Conservation (phyloP, 169 alveolate species). For the Plasmodium knowlesi region DNA sequence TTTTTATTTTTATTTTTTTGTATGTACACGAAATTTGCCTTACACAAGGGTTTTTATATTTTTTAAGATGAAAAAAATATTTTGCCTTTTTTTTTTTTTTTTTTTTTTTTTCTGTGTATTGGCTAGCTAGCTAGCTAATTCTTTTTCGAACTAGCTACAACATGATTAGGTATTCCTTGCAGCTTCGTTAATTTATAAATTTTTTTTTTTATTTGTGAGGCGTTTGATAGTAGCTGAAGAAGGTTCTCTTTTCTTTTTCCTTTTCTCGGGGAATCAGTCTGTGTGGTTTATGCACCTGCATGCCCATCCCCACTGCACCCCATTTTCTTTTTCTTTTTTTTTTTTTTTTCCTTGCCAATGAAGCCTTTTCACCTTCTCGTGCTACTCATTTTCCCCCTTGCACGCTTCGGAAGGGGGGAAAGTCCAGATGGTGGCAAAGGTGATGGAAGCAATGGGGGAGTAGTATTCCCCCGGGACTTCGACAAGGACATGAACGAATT, state of each 20-base stretch:
- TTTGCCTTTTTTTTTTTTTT: background rate
- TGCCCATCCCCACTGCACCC: background rate
- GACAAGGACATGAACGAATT: constrained; percentile 53
- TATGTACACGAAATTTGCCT: background rate
- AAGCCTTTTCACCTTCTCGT: constrained; percentile 3
- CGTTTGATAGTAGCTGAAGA: background rate
- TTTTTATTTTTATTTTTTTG: background rate
- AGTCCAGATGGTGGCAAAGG: background rate
- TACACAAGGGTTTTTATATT: background rate
- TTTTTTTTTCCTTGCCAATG: constrained; percentile 13
- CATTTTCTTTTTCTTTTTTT: background rate
- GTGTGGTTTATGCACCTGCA: background rate
- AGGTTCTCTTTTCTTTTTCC: background rate
- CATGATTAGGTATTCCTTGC: background rate
- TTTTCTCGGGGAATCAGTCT: background rate
- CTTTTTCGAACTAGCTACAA: background rate
- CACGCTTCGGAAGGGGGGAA: background rate
- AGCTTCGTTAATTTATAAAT: background rate
- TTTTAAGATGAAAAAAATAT: background rate
- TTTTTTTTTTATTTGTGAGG: background rate
- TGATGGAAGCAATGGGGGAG: background rate
- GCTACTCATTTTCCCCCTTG: background rate
- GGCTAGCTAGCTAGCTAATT: background rate
- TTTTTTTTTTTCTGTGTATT: background rate
- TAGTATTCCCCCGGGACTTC: constrained; percentile 18